A percentile compares a stretch with the other conserved stretches of the same genome.
Conservation (phyloP, 768 basidiomycete species). For the Ramaria rubella region DNA sequence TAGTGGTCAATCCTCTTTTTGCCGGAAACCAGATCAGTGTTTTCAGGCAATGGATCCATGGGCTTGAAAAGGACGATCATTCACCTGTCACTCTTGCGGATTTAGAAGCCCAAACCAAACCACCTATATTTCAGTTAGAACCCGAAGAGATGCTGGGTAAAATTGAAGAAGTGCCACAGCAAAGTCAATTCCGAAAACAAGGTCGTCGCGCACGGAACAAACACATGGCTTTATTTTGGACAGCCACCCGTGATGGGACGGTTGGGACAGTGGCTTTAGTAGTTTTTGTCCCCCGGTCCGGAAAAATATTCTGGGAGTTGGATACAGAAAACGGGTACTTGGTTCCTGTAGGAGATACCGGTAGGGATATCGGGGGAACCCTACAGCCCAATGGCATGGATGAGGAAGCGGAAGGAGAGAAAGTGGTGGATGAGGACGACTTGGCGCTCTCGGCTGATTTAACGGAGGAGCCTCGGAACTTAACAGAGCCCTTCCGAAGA, state of each 20-base stretch:
- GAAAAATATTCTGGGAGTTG: background rate
- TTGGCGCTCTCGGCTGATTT: background rate
- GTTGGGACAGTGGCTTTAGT: slow-evolving; percentile 1
- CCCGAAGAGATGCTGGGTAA: background rate
- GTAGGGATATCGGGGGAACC: too few species aligned
- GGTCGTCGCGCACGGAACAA: background rate
- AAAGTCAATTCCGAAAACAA: background rate
- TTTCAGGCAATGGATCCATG: background rate
- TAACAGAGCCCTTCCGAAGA: background rate
- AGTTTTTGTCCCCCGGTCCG: background rate
- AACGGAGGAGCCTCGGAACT: background rate
- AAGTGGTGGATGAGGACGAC: background rate
- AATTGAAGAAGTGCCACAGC: background rate
- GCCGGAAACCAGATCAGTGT: background rate
- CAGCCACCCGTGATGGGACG: background rate
- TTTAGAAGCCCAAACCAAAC: background rate
- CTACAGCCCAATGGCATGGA: too few species aligned
- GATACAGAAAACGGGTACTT: background rate
- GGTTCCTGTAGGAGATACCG: background rate
- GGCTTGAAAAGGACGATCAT: background rate
- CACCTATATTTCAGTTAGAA: background rate
- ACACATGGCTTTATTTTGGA: slow-evolving; percentile 1
- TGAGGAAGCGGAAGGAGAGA: too few species aligned
- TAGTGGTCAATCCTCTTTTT: slow-evolving; percentile 6
- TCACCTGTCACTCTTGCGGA: background rate